Evolutionary conservation across 768 basidiomycete genomes (phyloP), one percentile per base, ranked within the genome.

Genomic region (Tylopilus intermedius): DNA sequence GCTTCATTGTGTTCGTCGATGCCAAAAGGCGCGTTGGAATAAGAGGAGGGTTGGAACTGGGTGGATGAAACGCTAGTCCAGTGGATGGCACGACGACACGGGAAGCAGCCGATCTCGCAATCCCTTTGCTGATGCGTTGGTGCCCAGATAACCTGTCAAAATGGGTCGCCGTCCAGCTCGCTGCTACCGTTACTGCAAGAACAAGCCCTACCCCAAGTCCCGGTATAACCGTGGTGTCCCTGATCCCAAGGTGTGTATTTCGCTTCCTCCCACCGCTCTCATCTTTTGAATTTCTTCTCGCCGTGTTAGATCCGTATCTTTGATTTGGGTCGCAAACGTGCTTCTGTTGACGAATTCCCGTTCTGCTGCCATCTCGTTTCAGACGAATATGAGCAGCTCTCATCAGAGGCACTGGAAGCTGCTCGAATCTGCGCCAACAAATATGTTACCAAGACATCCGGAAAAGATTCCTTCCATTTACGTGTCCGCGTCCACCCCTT

Each of bases 351-450:
- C 74, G 95, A 97, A 69, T 98, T 98, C 81, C 94, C 94, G 56
- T 97, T 90, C 84, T 93, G 91, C 72, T 86, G 82, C 71, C 94
- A 96, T 71, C 81, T 98, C 50, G 95, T 98, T 53, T 98, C 94
- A 47, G 93, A 97, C 65, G 95, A 97, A 74, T 96, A 95, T 71
- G 94, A 99, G 71, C 94, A 99, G 68, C 79, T 97, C 41, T 94
- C 91, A 13, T 87, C 84, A 35, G 94, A 98, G 71, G 94, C 94
- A 14, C 86, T 97, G 48, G 95, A 99, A 76, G 94, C 95, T 15
- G 94, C 94, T 49, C 94, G 94, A 73, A 99, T 99, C 58, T 97
- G 95, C 70, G 93, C 93, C 72, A 98, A 98, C 90, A 98, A 98
- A 76, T 97, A 97, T 72, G 88, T 97, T 58, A 95, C 93, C 66